Base-by-base conservation (phyloP, 148 eudicot genomes). In the Rhododendron williamsianum region DNA sequence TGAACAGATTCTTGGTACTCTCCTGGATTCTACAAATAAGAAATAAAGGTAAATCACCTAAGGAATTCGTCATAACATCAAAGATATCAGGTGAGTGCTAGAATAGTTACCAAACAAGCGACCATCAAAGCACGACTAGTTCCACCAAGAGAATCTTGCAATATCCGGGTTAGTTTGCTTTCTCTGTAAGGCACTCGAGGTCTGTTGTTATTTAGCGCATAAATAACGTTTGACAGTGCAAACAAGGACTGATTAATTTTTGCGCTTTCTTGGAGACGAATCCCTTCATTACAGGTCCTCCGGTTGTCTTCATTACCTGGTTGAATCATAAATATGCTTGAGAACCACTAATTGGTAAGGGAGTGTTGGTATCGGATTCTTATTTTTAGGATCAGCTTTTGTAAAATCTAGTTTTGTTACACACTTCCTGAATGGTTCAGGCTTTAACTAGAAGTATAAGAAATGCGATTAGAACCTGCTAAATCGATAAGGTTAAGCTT, bases 121-220 rank as follows among this genome's bases (percentile, higher is more conserved):
- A 97, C 91, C 99, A 97, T 95, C 56, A 97, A 82, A 60, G 99
- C 93, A 87, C 86, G 95, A 72, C 94, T 94, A 83, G 92, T 94
- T 84, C 98, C 96, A 82, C 99, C 99, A 78, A 97, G 99, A 74
- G 99, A 96, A 90, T 94, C 98, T 84, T 96, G 98, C 80, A 96
- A 83, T 83, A 96, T 92, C n/a, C 99, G 94, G n/a, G 99, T 96
- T 87, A 96, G 84, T 87, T 95, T 96, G 93, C 93, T 96, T 86
- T 96, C 99, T 88, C 99, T 87, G 74, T 94, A 96, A 25, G 99
- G 98, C 76, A 97, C 86, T 89, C 98, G 88, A 9, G 91, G 78
- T 81, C 90, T 87, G 84, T 90, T 92, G 88, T 94, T 97, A 54
- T 97, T 97, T 52, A 95, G 91, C 43, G 99, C 99, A 82, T 92